Conservation (phyloP, 2,329 filamentous ascomycete genomes). For the Fusarium subtropicale region DNA sequence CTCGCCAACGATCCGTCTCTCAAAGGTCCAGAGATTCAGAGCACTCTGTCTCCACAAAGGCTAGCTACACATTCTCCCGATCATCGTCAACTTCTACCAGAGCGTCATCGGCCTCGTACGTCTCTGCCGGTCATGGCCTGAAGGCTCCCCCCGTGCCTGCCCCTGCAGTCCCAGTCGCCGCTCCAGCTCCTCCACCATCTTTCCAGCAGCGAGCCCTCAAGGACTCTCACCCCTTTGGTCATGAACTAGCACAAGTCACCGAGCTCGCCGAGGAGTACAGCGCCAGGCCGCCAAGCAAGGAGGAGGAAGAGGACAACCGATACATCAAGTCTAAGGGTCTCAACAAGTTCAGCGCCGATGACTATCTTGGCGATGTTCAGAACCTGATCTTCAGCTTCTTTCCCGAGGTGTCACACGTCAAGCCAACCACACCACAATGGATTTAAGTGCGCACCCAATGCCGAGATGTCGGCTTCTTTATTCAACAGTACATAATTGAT, state of each 20-base stretch:
- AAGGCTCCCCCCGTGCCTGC: slow-evolving; percentile 49
- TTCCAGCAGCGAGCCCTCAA: slow-evolving; percentile 53
- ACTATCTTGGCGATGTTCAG: slow-evolving; percentile 86
- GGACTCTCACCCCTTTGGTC: slow-evolving; percentile 80
- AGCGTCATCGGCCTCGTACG: slow-evolving; percentile 61
- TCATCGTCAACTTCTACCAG: slow-evolving; percentile 67
- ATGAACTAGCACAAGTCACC: slow-evolving; percentile 90
- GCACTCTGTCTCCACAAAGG: slow-evolving; percentile 66
- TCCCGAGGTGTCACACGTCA: slow-evolving; percentile 51
- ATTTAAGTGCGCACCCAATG: slow-evolving; percentile 54
- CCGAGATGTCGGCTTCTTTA: slow-evolving; percentile 32
- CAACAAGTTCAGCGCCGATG: slow-evolving; percentile 78
- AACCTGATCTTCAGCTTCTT: slow-evolving; percentile 74
- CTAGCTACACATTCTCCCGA: slow-evolving; percentile 67
- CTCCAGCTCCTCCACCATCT: slow-evolving; percentile 49
- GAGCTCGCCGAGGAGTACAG: slow-evolving; percentile 93
- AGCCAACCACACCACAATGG: slow-evolving; percentile 58
- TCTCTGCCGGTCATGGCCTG: slow-evolving; percentile 47
- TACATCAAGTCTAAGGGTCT: slow-evolving; percentile 77
- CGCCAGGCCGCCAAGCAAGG: slow-evolving; percentile 67
- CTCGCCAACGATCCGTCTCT: slow-evolving; percentile 72
- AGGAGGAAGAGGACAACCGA: slow-evolving; percentile 74
- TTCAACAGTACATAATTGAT: slow-evolving; percentile 52
- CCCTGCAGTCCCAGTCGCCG: slow-evolving; percentile 46
- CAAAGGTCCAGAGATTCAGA: slow-evolving; percentile 67